These are phyloP conservation scores for Alliaria petiolata DNA, from an alignment of 345 rosid species.

Conservation along the genomic window DNA sequence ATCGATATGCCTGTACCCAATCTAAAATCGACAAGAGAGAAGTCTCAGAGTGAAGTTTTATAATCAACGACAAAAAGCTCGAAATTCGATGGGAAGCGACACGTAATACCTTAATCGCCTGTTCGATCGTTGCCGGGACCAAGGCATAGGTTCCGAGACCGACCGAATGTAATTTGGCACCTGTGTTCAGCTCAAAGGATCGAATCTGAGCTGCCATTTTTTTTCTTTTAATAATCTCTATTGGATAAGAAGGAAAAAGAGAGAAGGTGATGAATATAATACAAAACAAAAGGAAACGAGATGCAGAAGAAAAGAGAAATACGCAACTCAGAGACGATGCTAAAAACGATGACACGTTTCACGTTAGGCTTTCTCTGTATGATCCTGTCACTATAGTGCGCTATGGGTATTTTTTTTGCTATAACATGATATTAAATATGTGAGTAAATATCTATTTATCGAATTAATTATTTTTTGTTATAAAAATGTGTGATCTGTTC, in stretches of 20 bases:
- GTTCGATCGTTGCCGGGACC: constrained; percentile 7
- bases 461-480: not conserved
- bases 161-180: constrained; percentile 64
- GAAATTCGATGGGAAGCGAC: not conserved
- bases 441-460: not conserved
- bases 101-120: constrained; percentile 38
- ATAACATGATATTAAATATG: no score
- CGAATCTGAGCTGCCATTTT: constrained; percentile 44
- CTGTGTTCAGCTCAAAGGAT: constrained; percentile 57
- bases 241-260: not conserved
- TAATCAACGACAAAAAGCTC: not conserved
- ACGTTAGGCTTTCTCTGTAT: not conserved
- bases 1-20: constrained; percentile 40
- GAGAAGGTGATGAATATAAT: not conserved
- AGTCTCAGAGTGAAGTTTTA: not conserved
- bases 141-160: constrained; percentile 58
- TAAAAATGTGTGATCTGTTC: not conserved
- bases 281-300: no score
- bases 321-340: not conserved
- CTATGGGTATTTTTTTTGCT: not conserved
- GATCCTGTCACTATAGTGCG: no score
- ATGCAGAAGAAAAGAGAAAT: not conserved
- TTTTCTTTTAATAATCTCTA: not conserved
- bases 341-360: constrained; percentile 3
- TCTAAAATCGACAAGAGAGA: constrained; percentile 22